Evolutionary conservation across 2,329 filamentous ascomycete species (phyloP), one percentile per base, ranked within the genome.

Genomic region (Tricladium varicosporioides): DNA sequence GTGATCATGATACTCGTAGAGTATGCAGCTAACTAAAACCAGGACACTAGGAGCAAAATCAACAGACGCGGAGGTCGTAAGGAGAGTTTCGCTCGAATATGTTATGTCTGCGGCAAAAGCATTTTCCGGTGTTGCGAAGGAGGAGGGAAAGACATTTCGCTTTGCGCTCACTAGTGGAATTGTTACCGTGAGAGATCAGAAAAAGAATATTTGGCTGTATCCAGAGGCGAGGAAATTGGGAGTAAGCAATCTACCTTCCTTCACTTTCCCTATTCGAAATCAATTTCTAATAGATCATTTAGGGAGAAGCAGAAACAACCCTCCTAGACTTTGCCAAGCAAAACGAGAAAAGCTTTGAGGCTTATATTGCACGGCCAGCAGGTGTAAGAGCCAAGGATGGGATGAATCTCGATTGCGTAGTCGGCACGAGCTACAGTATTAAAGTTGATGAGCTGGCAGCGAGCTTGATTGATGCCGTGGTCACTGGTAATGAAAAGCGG

Each of bases 151-250:
- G 7, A 57, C 66, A 11, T 78, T 79, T 57, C 66, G 73, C 0
- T 78, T 78, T 55, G 62, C 78, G 1, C 77, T 74, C 60, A 61
- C 74, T 9, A 71, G 69, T 47, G 71, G 69, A 11, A 70, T 65
- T 40, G 65, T 72, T 15, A 71, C 73, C 16, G 74, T 75, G 60
- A 69, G 72, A 52, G 71, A 77, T 59, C 72, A 74, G 69, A 70
- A 48, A 5, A 68, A 68, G 48, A 65, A 65, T 9, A 60, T 77
- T 31, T 77, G 72, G 74, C 63, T 73, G 36, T 48, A 68, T 64
- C 77, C 8, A 65, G 70, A 58, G 72, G 70, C 31, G 72, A 74
- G 11, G 71, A 75, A 56, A 43, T 44, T 58, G 7, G 42, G 53
- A 48, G 54, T 59, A 56, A 18, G 52, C 32, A 0, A 13, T 19